These are phyloP conservation scores for Pelargonium cotyledonis DNA, from an alignment of 441 rosid genomes.

Conservation along the genomic window DNA sequence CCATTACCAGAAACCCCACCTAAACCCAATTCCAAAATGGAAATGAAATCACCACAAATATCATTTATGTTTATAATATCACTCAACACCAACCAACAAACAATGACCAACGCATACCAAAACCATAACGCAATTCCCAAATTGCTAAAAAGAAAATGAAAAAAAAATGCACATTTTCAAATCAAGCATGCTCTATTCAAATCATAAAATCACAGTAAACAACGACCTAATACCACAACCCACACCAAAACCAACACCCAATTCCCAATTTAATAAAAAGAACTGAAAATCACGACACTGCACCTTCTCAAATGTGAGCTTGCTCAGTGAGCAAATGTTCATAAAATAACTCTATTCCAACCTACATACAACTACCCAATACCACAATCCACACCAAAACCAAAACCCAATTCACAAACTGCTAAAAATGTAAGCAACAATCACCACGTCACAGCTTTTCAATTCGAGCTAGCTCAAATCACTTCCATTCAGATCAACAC, in stretches of 20 bases:
- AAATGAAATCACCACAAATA: no score
- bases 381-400: not conserved
- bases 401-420: not conserved
- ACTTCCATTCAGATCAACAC: no score
- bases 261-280: not conserved
- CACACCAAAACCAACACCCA: not conserved
- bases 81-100: no score
- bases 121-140: not conserved
- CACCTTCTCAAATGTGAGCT: not conserved
- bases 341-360: not conserved
- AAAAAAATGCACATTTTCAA: not conserved
- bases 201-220: not conserved
- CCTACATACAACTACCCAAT: conserved; percentile 4
- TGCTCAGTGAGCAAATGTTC: not conserved
- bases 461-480: not conserved
- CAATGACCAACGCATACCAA: no score
- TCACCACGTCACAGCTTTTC: no score
- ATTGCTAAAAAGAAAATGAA: not conserved
- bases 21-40: not conserved
- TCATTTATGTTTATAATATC: no score
- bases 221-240: not conserved
- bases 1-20: no score
- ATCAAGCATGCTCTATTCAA: no score
- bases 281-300: not conserved
- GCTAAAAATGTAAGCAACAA: not conserved